Base-by-base conservation (phyloP, 768 basidiomycete species). In the Auriscalpium orientale region DNA sequence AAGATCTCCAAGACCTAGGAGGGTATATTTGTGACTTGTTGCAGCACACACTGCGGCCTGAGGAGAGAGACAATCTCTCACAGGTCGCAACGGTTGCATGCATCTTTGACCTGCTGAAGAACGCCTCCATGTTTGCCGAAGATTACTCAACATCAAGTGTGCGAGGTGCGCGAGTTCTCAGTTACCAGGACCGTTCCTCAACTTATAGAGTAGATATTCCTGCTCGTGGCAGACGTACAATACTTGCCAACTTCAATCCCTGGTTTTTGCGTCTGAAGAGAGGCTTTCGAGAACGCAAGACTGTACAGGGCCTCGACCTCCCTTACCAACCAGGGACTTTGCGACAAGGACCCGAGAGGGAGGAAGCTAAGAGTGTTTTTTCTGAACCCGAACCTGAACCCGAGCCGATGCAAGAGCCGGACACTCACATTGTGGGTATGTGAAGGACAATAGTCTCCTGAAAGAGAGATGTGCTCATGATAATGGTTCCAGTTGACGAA, bases 61-160 rank as follows among this genome's bases (percentile, higher is more conserved):
- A 40, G 45, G 36, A 35, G 10, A 38, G 35, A 8, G 53, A 49
- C 16, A n/a, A 33, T 36, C 13, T 18, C 4, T 55, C 57, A 12
- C 57, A 55, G 37, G 18, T 35, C 11, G n/a, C 18, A 8, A 55
- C 43, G 10, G 9, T 55, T 15, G 37, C 34, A 11, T 49, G 33
- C 33, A 10, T 50, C 3, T 45, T 58, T 22, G 28, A 28, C 13
- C 20, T 58, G 18, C 35, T 58, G 13, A 12, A 10, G 20, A 51
- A 51, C 38, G 57, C 57, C 38, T 53, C 57, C 13, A 10, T 55
- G 49, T 58, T 55, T 40, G 49, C 54, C 3, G 57, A 56, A 40
- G 57, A 58, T 28, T 55, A 44, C 46, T 49, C 43, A 16, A 51
- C 36, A 46, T 53, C 6, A 12, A 37, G 34, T 15, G 40, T 46